phyloP scores from a whole-genome alignment of 2,329 filamentous ascomycete species.

The Phyllosticta citrichinensis region DNA sequence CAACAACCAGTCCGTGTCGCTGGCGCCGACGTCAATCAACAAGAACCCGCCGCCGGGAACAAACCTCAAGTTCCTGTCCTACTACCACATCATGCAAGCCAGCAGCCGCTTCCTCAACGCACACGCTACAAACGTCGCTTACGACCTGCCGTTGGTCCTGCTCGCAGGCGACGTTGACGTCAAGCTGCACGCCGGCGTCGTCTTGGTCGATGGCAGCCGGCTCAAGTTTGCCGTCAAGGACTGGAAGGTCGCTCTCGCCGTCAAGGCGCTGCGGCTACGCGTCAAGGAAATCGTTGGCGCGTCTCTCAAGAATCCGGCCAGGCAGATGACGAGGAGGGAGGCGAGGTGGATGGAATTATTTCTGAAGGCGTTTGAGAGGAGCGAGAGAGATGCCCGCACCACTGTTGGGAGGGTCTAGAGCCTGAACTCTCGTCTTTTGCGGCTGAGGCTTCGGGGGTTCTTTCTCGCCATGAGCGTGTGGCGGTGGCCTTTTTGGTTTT shows the following conservation, averaged over 20 bases:
- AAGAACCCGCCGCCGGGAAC: conserved; percentile 42
- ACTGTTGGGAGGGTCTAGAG: conserved; percentile 2
- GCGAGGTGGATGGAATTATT: conserved; percentile 31
- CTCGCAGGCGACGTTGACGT: conserved; percentile 79
- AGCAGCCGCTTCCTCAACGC: conserved; percentile 72
- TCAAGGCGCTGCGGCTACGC: conserved; percentile 67
- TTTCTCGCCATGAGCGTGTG: no score
- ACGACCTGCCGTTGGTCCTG: conserved; percentile 61
- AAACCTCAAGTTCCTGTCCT: conserved; percentile 70
- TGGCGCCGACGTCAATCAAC: conserved; percentile 86
- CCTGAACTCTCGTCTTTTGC: no score
- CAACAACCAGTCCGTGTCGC: conserved; percentile 81
- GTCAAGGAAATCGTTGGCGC: conserved; percentile 66
- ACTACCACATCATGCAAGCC: conserved; percentile 82
- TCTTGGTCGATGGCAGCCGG: conserved; percentile 79
- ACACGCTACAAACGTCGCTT: conserved; percentile 57
- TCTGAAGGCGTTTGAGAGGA: conserved; percentile 6
- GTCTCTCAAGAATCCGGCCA: conserved; percentile 50
- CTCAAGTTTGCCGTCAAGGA: conserved; percentile 73
- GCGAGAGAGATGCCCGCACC: background rate
- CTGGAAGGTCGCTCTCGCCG: conserved; percentile 84
- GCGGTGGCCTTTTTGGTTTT: background rate
- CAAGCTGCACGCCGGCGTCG: conserved; percentile 80
- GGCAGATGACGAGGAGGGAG: conserved; percentile 29
- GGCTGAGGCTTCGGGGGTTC: no score